Evolutionary conservation across 345 rosid genomes (phyloP), one percentile per base, ranked within the genome.

Genomic region (Populus euphratica): DNA sequence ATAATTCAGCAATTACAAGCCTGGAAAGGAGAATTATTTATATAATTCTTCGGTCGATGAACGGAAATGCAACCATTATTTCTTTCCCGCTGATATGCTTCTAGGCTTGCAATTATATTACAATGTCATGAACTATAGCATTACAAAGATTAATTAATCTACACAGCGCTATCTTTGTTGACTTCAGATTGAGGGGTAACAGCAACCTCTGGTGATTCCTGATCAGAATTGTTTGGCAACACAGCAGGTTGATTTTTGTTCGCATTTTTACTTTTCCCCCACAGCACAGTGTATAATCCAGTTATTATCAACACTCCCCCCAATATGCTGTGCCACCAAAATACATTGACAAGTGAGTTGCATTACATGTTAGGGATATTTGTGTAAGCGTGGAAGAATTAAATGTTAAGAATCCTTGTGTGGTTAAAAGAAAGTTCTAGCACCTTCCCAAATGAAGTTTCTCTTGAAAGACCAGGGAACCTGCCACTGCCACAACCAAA

Each of bases 371-470:
- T 9, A 59, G 49, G 3, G 6, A 50, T 50, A 0, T 17, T 50
- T 50, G 56, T 50, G 8, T 50, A 6, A 3, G 20, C 52, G 17
- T 1, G 20, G 7, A 50, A 50, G n/a, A 17, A 16, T 50, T 17
- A 50, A 50, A 17, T 50, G n/a, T 6, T 4, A 50, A 17, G 21
- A 50, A 49, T 16, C 20, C 52, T 49, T 49, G 20, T 49, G 20
- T 49, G 12, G 52, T 49, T 49, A 49, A 16, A 16, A 16, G 52
- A 49, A 49, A 49, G 1, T 49, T 49, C 3, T 14, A 17, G 56
- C 77, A 89, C 91, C 93, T 85, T 80, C 91, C 93, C 6, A 85
- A 2, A 36, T 86, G 76, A 61, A 90, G 81, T 69, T 83, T 82
- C 73, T 85, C 90, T 41, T 82, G 54, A 11, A 90, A 73, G 17